These are phyloP conservation scores for Diplogelasinospora grovesii DNA, from an alignment of 495 filamentous ascomycete genomes.

Conservation along the genomic window DNA sequence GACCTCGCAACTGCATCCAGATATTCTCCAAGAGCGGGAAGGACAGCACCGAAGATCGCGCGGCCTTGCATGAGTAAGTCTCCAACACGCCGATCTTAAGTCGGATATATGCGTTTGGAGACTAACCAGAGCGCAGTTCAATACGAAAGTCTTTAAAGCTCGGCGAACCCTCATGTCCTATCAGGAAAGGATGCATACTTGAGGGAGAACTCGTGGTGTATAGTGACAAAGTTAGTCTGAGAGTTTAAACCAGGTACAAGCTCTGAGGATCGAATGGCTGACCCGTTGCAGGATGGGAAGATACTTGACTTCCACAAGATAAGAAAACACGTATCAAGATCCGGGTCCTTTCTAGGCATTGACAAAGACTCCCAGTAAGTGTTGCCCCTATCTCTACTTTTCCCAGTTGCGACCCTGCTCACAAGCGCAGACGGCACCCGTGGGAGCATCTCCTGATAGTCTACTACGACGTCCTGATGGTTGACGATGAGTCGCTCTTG, in stretches of 20 bases:
- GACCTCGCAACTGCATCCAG: conserved; percentile 49
- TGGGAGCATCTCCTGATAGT: conserved; percentile 79
- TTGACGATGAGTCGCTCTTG: conserved; percentile 63
- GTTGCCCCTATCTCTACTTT: not conserved
- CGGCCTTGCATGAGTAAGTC: conserved; percentile 49
- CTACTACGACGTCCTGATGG: conserved; percentile 69
- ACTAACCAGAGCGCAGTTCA: conserved; percentile 21
- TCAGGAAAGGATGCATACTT: conserved; percentile 62
- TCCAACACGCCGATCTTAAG: not conserved
- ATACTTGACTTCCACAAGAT: conserved; percentile 73
- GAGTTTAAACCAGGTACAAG: not conserved
- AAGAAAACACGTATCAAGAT: conserved; percentile 68
- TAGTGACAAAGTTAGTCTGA: conserved; percentile 46
- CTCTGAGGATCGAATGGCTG: not conserved
- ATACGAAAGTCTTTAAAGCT: conserved; percentile 54
- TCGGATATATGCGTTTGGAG: not conserved
- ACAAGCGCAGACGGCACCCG: conserved; percentile 44
- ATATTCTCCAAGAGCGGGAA: conserved; percentile 92
- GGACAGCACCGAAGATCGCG: conserved; percentile 69
- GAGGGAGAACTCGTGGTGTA: conserved; percentile 80
- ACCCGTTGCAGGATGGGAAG: conserved; percentile 28
- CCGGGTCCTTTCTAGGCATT: conserved; percentile 62
- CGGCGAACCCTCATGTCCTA: conserved; percentile 45
- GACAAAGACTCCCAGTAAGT: conserved; percentile 63
- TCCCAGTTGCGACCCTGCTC: not conserved